Evolutionary conservation across 495 filamentous ascomycete genomes (phyloP), one percentile per base, ranked within the genome.

Genomic region (Penicillium pancosmium): DNA sequence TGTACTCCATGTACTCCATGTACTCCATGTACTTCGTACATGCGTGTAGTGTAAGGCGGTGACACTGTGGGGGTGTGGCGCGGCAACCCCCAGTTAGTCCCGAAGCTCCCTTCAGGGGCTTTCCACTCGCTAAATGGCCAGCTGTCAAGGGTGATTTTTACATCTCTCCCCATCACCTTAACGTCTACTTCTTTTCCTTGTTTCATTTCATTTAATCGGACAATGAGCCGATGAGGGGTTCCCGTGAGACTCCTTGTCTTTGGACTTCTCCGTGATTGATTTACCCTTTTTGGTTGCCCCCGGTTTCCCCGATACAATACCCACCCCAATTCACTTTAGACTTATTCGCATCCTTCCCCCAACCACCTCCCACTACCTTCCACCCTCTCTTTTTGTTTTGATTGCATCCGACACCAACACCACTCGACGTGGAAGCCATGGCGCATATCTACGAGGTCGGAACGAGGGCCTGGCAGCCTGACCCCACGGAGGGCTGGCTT

Each of bases 401-500:
- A 44, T 18, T 44, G 15, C 16, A 44, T 44, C 41, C 41, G 41
- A 44, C 16, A 16, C 47, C 21, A 31, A 31, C 27, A 25, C 31
- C 5, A 18, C 33, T 52, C 50, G 33, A 18, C 25, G 50, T 19
- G 33, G 40, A 54, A 64, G 66, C 62, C 50, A 97, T 98, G 95
- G 91, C 92, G 80, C 91, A 97, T 79, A 91, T 82, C 68, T 99
- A 96, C 76, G 94, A 98, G 86, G 87, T 97, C 66, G 95, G 93
- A 63, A 98, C 94, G 64, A 85, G 90, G 84, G 95, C 92, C 73
- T 99, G 94, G 94, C 93, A 98, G 84, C 91, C 95, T 60, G 94
- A 99, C 79, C 76, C 84, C 63, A 88, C 88, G 50, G 94, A 99
- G 75, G 94, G 94, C 73, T 99, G 94, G 94, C 82, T 98, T 75